Evolutionary conservation across 1,284 basidiomycete genomes (phyloP), one percentile per base, ranked within the genome.

Genomic region (Taiwanofungus camphoratus): DNA sequence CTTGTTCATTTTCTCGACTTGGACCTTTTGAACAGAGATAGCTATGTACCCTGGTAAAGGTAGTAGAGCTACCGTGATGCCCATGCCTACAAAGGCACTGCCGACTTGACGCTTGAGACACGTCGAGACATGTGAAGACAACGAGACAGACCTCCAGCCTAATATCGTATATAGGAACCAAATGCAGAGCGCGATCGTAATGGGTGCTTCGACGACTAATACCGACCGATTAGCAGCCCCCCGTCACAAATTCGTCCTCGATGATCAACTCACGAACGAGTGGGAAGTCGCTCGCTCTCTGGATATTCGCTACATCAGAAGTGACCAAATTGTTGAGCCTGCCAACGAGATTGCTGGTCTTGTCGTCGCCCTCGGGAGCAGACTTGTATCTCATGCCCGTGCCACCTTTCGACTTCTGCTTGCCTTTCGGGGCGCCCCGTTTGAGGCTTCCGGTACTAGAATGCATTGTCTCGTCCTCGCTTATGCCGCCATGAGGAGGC

Each of bases 11-110:
- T 53, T 50, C 42, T 62, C 54, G 4, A 37, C 49, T 39, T 66
- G 61, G 3, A 61, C 49, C 0, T 42, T 49, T 42, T 65, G 61
- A 5, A 63, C 52, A 33, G 51, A 43, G 3, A 51, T 57, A 11
- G 63, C 65, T 12, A 67, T 34, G 26, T 56, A 59, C 2, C 63
- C 71, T 1, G 73, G 73, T 4, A 83, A 45, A 0, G 81, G 81
- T 44, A 82, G 69, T 21, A 74, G 52, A 5, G 67, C 26, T 2
- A 74, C 37, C 57, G 83, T 79, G 7, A 67, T 59, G 1, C 59
- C 62, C 58, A 84, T 66, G 6, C 81, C 74, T 24, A 74, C 61
- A 27, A 76, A 61, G 2, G 73, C 64, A 42, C 70, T 45, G 60
- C 52, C 31, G 16, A 32, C n/a, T 24, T 6, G 21, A n/a, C 7